Evolutionary conservation across 306 rosid genomes (phyloP), one percentile per base, ranked within the genome.

Genomic region (Bauhinia variegata): DNA sequence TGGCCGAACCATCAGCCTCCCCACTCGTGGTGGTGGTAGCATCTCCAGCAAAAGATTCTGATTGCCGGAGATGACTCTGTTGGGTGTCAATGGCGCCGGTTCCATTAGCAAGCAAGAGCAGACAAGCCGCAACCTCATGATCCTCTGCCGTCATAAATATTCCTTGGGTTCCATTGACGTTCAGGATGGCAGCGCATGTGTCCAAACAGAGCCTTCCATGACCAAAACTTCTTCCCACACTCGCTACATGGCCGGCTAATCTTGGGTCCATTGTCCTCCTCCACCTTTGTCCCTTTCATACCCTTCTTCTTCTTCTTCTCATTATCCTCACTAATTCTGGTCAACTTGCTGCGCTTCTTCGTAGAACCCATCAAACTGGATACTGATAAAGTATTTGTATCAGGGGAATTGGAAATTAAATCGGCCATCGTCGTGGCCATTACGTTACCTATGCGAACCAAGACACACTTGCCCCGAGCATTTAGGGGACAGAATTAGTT

Each of bases 111-210:
- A 92, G 83, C 47, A 89, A 23, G 6, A 92, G 14, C 12, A 92
- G 61, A 46, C 81, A 84, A 0, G 82, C 68, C 0, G 97, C 97
- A 9, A 82, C 78, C 23, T 85, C 89, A 4, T 76, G 84, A 8
- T 92, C 97, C 6, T 83, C 89, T 1, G 55, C 71, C 0, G 75
- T 78, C 72, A 78, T 48, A 18, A 23, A 23, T 23, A 2, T 23
- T 23, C 28, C 28, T 23, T 23, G 2, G 2, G 2, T 23, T 23
- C 98, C 98, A 92, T 11, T 75, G 76, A 0, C 96, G 95, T 48
- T 93, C 98, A 0, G 98, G 98, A 70, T 88, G 98, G 54, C 96
- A 93, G 5, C 97, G 78, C 98, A 93, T 93, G 82, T 93, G 98
- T 0, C 98, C 98, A 33, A 78, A 86, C 4, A 86, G 82, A 4